A percentile compares a stretch with the other conserved stretches of the same genome.
Evolutionary conservation across 2,329 filamentous ascomycete genomes (phyloP).

Genomic region (Cryphonectria japonica): DNA sequence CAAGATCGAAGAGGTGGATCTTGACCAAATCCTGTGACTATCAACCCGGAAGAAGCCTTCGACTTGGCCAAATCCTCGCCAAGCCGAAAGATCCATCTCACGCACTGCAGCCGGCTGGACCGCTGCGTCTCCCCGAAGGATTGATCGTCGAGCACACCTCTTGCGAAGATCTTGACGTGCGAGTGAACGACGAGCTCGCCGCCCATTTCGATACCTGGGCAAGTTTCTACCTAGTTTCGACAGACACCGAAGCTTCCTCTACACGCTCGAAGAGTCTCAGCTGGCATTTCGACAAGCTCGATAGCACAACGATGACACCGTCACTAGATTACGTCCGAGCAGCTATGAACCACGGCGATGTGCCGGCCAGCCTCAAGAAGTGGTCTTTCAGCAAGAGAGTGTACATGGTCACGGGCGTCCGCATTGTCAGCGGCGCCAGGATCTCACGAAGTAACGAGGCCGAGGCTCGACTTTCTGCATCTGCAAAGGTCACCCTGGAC

Average conservation of each 20-base stretch:
- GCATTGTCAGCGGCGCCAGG: not conserved
- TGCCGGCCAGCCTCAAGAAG: not conserved
- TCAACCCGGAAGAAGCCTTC: not conserved
- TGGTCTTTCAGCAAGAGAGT: not conserved
- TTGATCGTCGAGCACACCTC: not conserved
- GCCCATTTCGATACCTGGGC: not conserved
- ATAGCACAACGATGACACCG: not conserved
- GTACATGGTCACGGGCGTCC: not conserved
- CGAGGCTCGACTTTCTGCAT: not conserved
- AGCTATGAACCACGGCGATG: not conserved
- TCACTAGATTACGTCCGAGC: not conserved
- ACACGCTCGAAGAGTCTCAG: not conserved
- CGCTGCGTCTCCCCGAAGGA: not conserved
- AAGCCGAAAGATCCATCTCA: not conserved
- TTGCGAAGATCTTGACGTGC: not conserved
- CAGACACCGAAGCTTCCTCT: not conserved
- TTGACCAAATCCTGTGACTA: not conserved
- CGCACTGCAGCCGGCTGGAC: not conserved
- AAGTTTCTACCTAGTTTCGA: not conserved
- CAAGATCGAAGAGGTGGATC: not conserved
- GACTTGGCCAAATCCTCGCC: not conserved
- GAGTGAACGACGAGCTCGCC: not conserved
- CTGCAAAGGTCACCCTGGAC: not conserved
- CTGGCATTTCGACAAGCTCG: constrained; percentile 1
- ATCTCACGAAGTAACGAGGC: not conserved